Conservation (phyloP, 2,329 filamentous ascomycete species). For the Cytospora chrysosperma region DNA sequence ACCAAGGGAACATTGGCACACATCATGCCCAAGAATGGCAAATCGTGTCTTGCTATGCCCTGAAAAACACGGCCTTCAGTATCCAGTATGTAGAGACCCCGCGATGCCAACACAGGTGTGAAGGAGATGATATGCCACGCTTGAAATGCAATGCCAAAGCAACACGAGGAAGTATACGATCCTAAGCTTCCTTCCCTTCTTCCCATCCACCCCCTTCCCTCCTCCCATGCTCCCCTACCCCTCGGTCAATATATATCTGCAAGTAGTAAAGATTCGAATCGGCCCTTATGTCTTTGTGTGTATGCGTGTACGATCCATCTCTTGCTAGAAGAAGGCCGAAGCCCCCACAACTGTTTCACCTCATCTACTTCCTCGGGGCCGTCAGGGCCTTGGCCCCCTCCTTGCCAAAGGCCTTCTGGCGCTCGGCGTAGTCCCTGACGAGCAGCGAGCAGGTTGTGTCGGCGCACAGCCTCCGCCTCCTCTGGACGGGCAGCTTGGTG, state of each 20-base stretch:
- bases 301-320: background rate
- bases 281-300: background rate
- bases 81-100: background rate
- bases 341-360: background rate
- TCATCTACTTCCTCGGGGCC: constrained; percentile 5
- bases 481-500: constrained; percentile 68
- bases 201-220: no score
- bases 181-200: no score
- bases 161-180: background rate
- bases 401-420: constrained; percentile 59
- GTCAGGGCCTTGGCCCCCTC: constrained; percentile 21
- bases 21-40: background rate
- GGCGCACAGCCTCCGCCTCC: constrained; percentile 77
- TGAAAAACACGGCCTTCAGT: background rate
- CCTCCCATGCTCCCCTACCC: background rate
- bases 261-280: background rate
- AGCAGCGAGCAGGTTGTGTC: constrained; percentile 83
- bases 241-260: background rate
- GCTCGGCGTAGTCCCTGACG: constrained; percentile 73
- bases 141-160: constrained; percentile 9
- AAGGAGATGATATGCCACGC: constrained; percentile 5
- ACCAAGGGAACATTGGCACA: background rate
- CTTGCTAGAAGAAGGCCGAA: background rate
- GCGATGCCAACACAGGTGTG: background rate
- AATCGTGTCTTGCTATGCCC: background rate